Base-by-base conservation (phyloP, 176 grass and related monocot genomes). In the Avena sativa region DNA sequence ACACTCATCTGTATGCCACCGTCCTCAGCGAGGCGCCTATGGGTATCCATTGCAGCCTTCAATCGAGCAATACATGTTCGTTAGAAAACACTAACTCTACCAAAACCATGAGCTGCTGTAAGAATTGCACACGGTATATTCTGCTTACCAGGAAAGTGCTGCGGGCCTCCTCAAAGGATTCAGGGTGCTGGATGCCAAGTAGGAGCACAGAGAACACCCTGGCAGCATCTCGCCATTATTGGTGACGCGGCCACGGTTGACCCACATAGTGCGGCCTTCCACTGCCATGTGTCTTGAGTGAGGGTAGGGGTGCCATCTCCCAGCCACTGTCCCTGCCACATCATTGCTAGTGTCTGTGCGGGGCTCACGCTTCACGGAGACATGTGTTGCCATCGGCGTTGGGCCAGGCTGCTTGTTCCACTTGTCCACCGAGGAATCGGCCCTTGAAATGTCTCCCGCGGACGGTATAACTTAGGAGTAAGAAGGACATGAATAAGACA, bases 1-100 rank as follows among this genome's bases (percentile, higher is more conserved):
- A 56, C n/a, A 8, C 74, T 52, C 1, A 62, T 60, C n/a, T 71
- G 30, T 30, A 34, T 38, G 7, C 59, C 26, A 4, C 52, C 49
- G 20, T 78, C 55, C 28, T 72, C 85, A 74, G 32, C 46, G 47
- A 90, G 86, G 55, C 83, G 85, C 68, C 84, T 94, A 34, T 94
- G 88, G 61, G 88, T 90, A 76, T 94, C 90, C 90, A 94, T 86
- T 19, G 85, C 90, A 4, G 34, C 61, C 90, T 94, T 86, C 15
- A 79, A 92, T 77, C 58, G 5, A 84, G 66, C 74, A 90, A 26
- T 19, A 20, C 49, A 0, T 5, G 4, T 34, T 25, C 69, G 86
- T 92, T 9, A 92, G 43, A 84, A 60, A 60, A 12, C 15, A 43
- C 59, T 19, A 76, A 49, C 49, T 58, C 14, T 32, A 83, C 13